Evolutionary conservation across 331 rosid species (phyloP), one percentile per base, ranked within the genome.

Genomic region (Cydonia oblonga): DNA sequence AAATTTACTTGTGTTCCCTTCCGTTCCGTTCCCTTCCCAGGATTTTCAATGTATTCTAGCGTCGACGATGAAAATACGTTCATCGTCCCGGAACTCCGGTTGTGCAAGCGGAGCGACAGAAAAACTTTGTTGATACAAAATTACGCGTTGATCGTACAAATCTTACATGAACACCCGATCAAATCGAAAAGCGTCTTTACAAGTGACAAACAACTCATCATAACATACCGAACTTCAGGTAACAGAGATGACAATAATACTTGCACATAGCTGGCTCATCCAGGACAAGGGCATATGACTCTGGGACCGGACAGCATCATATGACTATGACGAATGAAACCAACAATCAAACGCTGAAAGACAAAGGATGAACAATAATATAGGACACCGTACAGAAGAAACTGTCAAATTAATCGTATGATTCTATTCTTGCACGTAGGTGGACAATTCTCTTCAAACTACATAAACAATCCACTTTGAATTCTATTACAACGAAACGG

Each of bases 371-470:
- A 13, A 38, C 9, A 38, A 33, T 12, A 64, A n/a, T 10, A 38
- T n/a, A 46, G 28, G 8, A 11, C 66, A 5, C 38, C 40, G 16
- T 15, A 69, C 62, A n/a, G 49, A 6, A 9, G 44, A 11, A 20
- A 29, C 30, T 53, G 74, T 69, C 74, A 22, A 54, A 54, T 54
- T 22, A 15, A 32, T 22, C 23, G 22, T 54, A 14, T 14, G 19
- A 58, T 72, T 22, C 5, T 60, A 69, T 56, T 75, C 76, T 54
- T 75, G 13, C 3, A 38, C 42, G 67, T 28, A 75, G 56, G 4
- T 66, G 80, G 35, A 53, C 78, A 67, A 40, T 66, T 79, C 77
- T 74, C 70, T 44, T 70, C 62, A 63, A 59, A 58, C 79, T 72
- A 65, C 77, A 71, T 65, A 68, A 15, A 6, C 54, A 49, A 18